Evolutionary conservation across 1,139 yeast species (phyloP).

Genomic region (Meyerozyma elateridarum): DNA sequence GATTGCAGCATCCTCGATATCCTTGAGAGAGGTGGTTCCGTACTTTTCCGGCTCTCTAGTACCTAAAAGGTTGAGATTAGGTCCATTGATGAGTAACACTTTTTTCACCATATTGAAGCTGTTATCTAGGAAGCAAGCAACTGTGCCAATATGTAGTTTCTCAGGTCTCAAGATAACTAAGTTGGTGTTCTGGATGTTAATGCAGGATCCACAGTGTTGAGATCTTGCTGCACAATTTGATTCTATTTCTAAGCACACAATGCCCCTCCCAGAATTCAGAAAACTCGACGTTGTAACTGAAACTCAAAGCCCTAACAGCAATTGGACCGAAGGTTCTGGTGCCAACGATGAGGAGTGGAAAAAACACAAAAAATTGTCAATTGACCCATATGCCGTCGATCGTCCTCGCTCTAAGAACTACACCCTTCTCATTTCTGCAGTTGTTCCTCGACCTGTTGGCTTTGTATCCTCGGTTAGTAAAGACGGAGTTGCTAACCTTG

Average conservation of each 20-base stretch:
- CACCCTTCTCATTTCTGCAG: slow-evolving; percentile 43
- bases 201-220: no score
- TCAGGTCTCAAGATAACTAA: no score
- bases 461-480: slow-evolving; percentile 44
- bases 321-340: slow-evolving; percentile 50
- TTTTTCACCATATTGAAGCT: slow-evolving; percentile 30
- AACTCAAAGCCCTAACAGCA: slow-evolving; percentile 22
- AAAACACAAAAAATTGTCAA: slow-evolving; percentile 35
- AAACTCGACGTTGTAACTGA: no score
- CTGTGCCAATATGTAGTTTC: no score
- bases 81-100: slow-evolving; percentile 43
- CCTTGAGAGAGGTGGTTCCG: slow-evolving; percentile 40
- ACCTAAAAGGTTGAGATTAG: slow-evolving; percentile 44
- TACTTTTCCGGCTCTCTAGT: slow-evolving; percentile 48
- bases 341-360: slow-evolving; percentile 43
- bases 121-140: no score
- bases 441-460: slow-evolving; percentile 59
- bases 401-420: slow-evolving; percentile 45
- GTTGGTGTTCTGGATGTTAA: no score
- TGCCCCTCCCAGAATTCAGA: no score
- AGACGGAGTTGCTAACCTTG: slow-evolving; percentile 45
- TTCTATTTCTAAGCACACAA: no score
- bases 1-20: slow-evolving; percentile 37
- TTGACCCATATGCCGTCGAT: slow-evolving; percentile 47
- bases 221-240: no score